Evolutionary conservation across 2,329 filamentous ascomycete species (phyloP).

Genomic region (Sporothrix brasiliensis): DNA sequence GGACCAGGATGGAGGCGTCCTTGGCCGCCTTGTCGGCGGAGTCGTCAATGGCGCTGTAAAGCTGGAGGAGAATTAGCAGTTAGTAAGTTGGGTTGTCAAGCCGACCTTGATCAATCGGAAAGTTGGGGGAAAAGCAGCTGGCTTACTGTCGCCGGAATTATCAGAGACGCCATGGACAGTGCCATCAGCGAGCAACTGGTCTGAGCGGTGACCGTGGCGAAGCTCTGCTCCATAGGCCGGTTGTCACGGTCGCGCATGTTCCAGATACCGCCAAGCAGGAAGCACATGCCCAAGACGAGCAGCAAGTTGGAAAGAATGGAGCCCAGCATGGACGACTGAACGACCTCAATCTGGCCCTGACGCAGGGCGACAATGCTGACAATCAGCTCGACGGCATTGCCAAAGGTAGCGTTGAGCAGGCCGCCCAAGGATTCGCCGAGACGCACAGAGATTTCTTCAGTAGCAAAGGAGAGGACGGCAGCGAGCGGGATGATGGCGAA

Average conservation of each 20-base stretch:
- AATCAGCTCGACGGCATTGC: constrained; percentile 79
- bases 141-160: constrained; percentile 71
- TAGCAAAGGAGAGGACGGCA: constrained; percentile 82
- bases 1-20: constrained; percentile 63
- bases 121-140: not conserved
- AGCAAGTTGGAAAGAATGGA: constrained; percentile 90
- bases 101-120: not conserved
- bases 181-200: constrained; percentile 77
- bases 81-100: not conserved
- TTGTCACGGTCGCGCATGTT: constrained; percentile 62
- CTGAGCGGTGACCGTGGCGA: constrained; percentile 76
- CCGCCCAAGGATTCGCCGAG: constrained; percentile 75
- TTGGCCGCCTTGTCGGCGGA: constrained; percentile 49
- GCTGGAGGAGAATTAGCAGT: constrained; percentile 43
- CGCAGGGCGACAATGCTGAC: constrained; percentile 87
- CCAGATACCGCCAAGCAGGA: constrained; percentile 72
- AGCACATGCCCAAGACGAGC: constrained; percentile 87
- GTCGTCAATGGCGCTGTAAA: constrained; percentile 66
- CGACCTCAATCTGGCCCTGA: constrained; percentile 82
- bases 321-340: constrained; percentile 89
- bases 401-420: constrained; percentile 74
- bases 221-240: constrained; percentile 66
- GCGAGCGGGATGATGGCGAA: constrained; percentile 87
- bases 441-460: constrained; percentile 73
- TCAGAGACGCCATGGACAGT: constrained; percentile 73